A percentile compares a stretch with the other conserved stretches of the same genome.
Conservation (phyloP, 345 rosid species). For the Eucalyptus shirleyi region DNA sequence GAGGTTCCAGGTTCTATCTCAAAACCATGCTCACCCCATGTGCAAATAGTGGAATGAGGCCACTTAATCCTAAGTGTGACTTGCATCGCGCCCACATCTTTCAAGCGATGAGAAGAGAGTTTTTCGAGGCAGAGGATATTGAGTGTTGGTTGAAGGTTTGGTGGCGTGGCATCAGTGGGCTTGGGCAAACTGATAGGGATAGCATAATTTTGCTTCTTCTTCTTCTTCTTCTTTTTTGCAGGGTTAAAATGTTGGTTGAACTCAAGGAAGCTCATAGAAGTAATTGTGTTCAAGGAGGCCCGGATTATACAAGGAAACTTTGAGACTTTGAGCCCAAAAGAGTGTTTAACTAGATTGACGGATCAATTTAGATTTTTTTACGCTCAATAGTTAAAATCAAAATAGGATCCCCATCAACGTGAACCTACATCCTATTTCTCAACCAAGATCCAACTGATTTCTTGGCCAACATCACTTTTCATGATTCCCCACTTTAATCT, state of each 20-base stretch:
- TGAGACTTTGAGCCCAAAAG: background rate
- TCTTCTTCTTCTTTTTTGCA: no score
- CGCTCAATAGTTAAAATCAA: background rate
- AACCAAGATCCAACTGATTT: background rate
- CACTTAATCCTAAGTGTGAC: background rate
- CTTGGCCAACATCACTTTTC: background rate
- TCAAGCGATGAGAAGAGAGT: background rate
- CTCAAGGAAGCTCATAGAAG: background rate
- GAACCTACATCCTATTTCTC: background rate
- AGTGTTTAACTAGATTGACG: background rate
- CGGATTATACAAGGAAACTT: background rate
- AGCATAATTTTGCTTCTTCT: no score
- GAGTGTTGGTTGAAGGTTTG: background rate
- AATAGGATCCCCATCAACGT: background rate
- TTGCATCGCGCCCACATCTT: background rate
- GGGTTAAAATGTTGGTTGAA: background rate
- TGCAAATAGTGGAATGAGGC: background rate
- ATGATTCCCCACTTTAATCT: background rate
- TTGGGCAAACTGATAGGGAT: background rate
- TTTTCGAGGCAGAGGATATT: background rate
- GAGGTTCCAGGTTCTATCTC: accelerated
- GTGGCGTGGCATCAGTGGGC: background rate
- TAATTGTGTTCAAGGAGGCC: background rate
- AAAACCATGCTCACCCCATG: no score
- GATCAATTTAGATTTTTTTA: no score